A percentile compares a stretch with the other conserved stretches of the same genome.
phyloP scores from a whole-genome alignment of 2,329 filamentous ascomycete genomes.

The Pseudogymnoascus sp. region DNA sequence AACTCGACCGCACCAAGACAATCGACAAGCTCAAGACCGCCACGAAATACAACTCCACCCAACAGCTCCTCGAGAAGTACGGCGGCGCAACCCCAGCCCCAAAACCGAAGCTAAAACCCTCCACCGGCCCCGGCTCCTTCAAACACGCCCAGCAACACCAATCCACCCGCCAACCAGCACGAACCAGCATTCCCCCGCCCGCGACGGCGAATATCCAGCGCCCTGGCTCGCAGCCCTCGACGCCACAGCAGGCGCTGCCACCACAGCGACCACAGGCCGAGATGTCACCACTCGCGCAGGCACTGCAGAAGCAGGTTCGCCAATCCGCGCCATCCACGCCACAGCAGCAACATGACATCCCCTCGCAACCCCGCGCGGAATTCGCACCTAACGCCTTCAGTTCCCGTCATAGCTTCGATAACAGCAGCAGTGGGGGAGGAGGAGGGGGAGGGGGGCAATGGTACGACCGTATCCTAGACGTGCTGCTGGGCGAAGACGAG shows the following conservation, averaged over 20 bases:
- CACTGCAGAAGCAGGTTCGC: constrained; percentile 20
- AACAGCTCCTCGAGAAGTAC: constrained; percentile 90
- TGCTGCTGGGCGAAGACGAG: constrained; percentile 90
- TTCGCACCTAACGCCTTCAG: constrained; percentile 67
- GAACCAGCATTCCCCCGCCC: constrained; percentile 45
- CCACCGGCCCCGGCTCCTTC: not conserved
- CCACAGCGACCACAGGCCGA: not conserved
- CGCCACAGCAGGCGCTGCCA: constrained; percentile 9
- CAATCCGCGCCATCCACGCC: constrained; percentile 20
- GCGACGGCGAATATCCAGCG: constrained; percentile 54
- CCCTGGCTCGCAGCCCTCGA: constrained; percentile 20
- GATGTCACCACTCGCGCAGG: not conserved
- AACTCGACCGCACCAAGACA: constrained; percentile 72
- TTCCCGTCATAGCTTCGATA: constrained; percentile 26
- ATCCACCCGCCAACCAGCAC: constrained; percentile 21
- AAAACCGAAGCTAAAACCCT: constrained; percentile 13
- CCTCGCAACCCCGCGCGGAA: constrained; percentile 33
- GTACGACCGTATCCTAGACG: constrained; percentile 91
- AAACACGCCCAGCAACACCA: constrained; percentile 6
- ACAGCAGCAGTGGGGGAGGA: constrained; percentile 17
- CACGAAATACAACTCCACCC: constrained; percentile 91
- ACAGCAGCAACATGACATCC: constrained; percentile 15
- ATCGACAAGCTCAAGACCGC: constrained; percentile 92
- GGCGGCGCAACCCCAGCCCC: constrained; percentile 43
- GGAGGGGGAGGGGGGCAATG: constrained; percentile 48